These are phyloP conservation scores for Cardamine resedifolia DNA, from an alignment of 345 rosid genomes.

Conservation along the genomic window DNA sequence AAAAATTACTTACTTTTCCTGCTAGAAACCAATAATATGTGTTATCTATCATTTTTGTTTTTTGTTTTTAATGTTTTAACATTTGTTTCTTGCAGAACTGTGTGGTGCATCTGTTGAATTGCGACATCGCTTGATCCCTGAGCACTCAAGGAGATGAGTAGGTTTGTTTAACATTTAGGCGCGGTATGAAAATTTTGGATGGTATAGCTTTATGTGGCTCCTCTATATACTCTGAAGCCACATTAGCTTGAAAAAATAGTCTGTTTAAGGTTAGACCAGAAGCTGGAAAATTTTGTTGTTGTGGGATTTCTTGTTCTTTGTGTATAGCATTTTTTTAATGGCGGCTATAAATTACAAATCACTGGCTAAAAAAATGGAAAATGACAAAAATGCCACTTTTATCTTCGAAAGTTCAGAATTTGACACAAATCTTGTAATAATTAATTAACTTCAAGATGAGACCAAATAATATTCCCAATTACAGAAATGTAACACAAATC, in stretches of 20 bases:
- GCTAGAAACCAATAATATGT: neutral
- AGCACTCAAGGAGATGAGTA: constrained; percentile 51
- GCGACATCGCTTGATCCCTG: constrained; percentile 73
- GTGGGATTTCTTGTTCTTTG: neutral
- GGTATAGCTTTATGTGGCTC: neutral
- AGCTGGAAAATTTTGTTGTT: neutral
- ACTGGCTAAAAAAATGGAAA: too few species aligned
- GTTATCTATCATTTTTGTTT: neutral
- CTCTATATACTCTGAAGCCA: neutral
- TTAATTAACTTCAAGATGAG: too few species aligned
- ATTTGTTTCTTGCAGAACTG: constrained; percentile 51
- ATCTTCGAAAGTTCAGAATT: too few species aligned
- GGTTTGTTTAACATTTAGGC: neutral
- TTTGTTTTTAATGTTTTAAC: neutral
- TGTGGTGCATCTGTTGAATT: constrained; percentile 70
- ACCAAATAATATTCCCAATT: too few species aligned
- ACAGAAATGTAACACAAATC: too few species aligned
- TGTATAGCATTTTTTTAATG: neutral
- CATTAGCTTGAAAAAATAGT: neutral
- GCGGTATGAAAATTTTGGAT: neutral
- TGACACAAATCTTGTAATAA: neutral
- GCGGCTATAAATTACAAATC: neutral
- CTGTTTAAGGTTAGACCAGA: neutral
- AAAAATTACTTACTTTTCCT: neutral
- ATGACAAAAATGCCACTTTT: neutral